Conservation (phyloP, 345 rosid genomes). For the Camelina laxa region DNA sequence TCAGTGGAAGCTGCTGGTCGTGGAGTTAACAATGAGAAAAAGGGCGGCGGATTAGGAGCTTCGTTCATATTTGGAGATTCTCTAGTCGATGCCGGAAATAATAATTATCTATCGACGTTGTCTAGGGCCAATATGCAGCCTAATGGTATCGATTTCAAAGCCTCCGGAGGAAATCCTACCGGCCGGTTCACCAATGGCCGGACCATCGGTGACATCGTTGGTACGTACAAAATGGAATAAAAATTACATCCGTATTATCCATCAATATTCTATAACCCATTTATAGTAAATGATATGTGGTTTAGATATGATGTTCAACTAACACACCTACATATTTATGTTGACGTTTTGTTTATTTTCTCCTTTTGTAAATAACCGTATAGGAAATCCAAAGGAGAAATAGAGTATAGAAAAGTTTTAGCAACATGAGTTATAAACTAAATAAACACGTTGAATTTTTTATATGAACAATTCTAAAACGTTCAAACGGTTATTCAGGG, state of each 20-base stretch:
- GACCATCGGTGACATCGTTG: constrained; percentile 75
- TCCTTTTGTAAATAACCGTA: no score
- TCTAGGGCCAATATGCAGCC: constrained; percentile 69
- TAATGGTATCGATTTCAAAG: constrained; percentile 71
- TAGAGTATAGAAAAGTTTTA: no score
- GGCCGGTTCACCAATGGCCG: constrained; percentile 85
- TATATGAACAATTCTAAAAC: constrained; percentile 31
- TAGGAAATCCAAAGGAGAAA: no score
- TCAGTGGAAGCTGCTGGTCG: constrained; percentile 42
- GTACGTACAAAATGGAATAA: constrained; percentile 32
- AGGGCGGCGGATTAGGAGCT: constrained; percentile 53
- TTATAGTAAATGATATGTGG: neutral
- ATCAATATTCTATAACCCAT: neutral
- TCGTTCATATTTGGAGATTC: constrained; percentile 81
- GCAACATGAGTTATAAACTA: no score
- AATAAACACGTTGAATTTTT: no score
- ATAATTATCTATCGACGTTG: constrained; percentile 68
- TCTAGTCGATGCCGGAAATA: constrained; percentile 78
- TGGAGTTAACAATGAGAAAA: constrained; percentile 32
- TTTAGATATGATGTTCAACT: constrained; percentile 18
- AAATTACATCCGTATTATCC: neutral
- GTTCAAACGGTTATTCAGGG: constrained; percentile 24
- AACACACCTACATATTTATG: neutral
- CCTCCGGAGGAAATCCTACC: constrained; percentile 59
- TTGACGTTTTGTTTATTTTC: neutral